These are phyloP conservation scores for Miscanthus lutarioriparius DNA, from an alignment of 176 grass and related monocot genomes.

Conservation along the genomic window DNA sequence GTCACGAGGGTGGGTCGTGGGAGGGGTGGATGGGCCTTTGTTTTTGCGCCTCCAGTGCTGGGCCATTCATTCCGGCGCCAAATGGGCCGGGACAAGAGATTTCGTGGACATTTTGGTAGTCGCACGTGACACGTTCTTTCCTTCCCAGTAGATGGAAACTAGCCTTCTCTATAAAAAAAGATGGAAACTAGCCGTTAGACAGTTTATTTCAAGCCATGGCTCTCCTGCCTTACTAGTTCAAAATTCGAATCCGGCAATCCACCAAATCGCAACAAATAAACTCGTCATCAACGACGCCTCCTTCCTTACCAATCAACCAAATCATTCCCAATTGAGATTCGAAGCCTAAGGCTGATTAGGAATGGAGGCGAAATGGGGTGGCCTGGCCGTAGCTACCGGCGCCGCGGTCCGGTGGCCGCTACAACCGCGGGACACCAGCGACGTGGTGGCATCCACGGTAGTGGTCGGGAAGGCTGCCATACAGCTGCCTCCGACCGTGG, in stretches of 20 bases:
- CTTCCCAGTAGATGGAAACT: too few species aligned
- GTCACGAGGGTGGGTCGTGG: neutral
- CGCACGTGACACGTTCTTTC: too few species aligned
- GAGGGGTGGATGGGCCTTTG: too few species aligned
- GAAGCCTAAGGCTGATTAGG: neutral
- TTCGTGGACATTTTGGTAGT: too few species aligned
- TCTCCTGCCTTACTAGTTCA: neutral
- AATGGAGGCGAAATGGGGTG: conserved; percentile 21
- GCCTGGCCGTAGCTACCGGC: neutral
- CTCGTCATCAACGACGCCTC: neutral
- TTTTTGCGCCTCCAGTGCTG: too few species aligned
- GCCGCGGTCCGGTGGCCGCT: conserved; percentile 30
- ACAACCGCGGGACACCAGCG: conserved; percentile 35
- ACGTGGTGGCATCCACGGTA: too few species aligned
- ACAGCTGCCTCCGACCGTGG: too few species aligned
- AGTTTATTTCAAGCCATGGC: too few species aligned
- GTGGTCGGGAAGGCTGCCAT: neutral
- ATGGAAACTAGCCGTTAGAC: too few species aligned
- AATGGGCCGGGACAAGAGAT: too few species aligned
- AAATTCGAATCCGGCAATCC: conserved; percentile 17
- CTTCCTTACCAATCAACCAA: neutral
- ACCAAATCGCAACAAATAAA: neutral
- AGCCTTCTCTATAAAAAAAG: too few species aligned
- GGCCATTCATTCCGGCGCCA: too few species aligned
- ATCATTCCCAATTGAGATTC: neutral